A percentile compares a stretch with the other conserved stretches of the same genome.
These are phyloP conservation scores for Candida tibetensis DNA, from an alignment of 805 yeast species.

Conservation along the genomic window DNA sequence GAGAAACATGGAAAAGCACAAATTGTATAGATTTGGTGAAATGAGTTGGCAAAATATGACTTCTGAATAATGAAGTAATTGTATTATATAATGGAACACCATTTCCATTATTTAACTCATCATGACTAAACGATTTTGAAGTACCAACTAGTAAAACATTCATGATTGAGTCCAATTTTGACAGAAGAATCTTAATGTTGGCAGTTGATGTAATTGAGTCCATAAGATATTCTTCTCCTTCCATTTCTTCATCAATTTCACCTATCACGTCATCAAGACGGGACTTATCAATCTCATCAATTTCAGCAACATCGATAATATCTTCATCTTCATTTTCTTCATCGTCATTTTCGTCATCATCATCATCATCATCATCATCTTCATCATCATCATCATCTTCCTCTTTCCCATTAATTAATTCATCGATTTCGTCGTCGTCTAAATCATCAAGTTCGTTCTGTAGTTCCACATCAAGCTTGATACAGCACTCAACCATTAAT, in stretches of 20 bases:
- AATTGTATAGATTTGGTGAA: constrained; percentile 87
- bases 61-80: constrained; percentile 70
- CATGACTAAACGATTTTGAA: constrained; percentile 45
- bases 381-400: constrained; percentile 45
- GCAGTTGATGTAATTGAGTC: constrained; percentile 40
- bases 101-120: constrained; percentile 54
- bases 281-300: constrained; percentile 23
- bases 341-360: constrained; percentile 24
- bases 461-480: constrained; percentile 86
- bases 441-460: constrained; percentile 85
- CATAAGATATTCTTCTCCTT: constrained; percentile 43
- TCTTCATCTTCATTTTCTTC: constrained; percentile 29
- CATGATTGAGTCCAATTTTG: constrained; percentile 72
- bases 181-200: constrained; percentile 52
- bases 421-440: constrained; percentile 66
- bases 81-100: constrained; percentile 71
- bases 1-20: constrained; percentile 75
- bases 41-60: constrained; percentile 87
- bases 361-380: constrained; percentile 12
- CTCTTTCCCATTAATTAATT: constrained; percentile 42
- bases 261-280: constrained; percentile 34
- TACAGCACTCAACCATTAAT: constrained; percentile 70
- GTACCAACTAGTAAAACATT: constrained; percentile 54
- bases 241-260: constrained; percentile 24
- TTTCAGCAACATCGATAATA: constrained; percentile 26